Conservation (phyloP, 179 eudicot genomes). For the Vitellaria paradoxa region DNA sequence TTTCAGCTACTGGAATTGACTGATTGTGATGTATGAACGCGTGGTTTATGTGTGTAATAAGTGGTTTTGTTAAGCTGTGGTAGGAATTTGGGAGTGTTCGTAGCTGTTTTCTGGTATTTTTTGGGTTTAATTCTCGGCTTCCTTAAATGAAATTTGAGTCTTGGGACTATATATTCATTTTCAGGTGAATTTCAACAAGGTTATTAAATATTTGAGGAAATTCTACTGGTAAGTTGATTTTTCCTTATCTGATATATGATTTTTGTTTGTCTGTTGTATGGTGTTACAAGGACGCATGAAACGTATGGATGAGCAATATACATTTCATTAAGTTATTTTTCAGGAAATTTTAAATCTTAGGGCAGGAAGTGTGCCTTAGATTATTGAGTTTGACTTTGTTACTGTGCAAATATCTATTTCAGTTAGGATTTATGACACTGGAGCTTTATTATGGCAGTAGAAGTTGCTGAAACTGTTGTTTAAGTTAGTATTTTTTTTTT, state of each 20-base stretch:
- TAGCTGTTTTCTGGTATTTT: neutral
- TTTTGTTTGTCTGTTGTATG: neutral
- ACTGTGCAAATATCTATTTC: neutral
- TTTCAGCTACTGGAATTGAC: slow-evolving; percentile 3
- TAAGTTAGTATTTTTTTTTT: slow-evolving; percentile 1
- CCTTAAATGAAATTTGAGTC: neutral
- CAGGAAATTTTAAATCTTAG: neutral
- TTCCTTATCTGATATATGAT: neutral
- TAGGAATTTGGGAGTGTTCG: neutral
- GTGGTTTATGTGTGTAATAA: neutral
- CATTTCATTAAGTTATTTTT: neutral
- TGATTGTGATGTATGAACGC: neutral
- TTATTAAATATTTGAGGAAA: neutral
- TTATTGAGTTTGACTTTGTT: neutral
- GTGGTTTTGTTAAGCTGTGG: slow-evolving; percentile 1
- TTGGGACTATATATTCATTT: neutral
- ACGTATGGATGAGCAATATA: neutral
- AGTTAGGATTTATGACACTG: neutral
- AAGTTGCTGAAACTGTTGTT: neutral
- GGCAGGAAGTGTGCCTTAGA: neutral
- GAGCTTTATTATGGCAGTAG: neutral
- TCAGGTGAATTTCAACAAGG: slow-evolving; percentile 1
- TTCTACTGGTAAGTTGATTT: neutral
- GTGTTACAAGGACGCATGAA: neutral
- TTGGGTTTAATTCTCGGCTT: neutral